Conservation (phyloP, 2,329 filamentous ascomycete genomes). For the Pseudogymnoascus sp. region DNA sequence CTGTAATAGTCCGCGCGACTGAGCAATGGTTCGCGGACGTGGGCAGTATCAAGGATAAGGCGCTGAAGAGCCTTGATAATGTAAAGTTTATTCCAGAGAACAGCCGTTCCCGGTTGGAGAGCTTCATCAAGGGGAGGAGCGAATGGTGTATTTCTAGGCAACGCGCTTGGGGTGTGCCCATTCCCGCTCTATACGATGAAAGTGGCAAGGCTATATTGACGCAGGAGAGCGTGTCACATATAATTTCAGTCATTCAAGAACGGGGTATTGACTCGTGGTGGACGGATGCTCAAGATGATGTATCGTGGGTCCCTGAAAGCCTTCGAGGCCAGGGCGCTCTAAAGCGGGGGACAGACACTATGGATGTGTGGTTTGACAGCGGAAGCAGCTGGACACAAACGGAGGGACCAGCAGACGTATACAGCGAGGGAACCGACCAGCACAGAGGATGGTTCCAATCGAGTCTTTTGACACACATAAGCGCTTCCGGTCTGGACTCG, state of each 20-base stretch:
- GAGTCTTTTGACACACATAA: slow-evolving; percentile 75
- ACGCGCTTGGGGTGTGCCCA: slow-evolving; percentile 92
- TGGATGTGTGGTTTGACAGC: slow-evolving; percentile 99
- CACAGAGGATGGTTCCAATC: slow-evolving; percentile 99
- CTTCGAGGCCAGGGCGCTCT: slow-evolving; percentile 51
- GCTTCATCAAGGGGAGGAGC: slow-evolving; percentile 78
- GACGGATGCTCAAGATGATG: slow-evolving; percentile 69
- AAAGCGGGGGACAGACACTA: slow-evolving; percentile 79
- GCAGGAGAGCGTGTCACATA: slow-evolving; percentile 71
- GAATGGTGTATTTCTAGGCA: slow-evolving; percentile 99
- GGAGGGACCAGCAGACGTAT: slow-evolving; percentile 64
- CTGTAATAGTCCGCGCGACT: slow-evolving; percentile 84
- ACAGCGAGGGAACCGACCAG: slow-evolving; percentile 90
- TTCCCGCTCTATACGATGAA: slow-evolving; percentile 77
- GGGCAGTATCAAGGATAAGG: slow-evolving; percentile 67
- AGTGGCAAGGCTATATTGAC: slow-evolving; percentile 71
- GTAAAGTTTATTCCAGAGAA: slow-evolving; percentile 74
- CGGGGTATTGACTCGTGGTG: slow-evolving; percentile 92
- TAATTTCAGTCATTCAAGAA: slow-evolving; percentile 68
- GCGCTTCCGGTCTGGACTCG: slow-evolving; percentile 30
- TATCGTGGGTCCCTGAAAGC: slow-evolving; percentile 65
- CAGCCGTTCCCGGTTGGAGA: slow-evolving; percentile 68
- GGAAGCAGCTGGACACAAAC: slow-evolving; percentile 80
- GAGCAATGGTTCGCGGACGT: slow-evolving; percentile 98
- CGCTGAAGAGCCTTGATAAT: slow-evolving; percentile 59